Conservation (phyloP, 331 rosid genomes). For the Malus hybrid region DNA sequence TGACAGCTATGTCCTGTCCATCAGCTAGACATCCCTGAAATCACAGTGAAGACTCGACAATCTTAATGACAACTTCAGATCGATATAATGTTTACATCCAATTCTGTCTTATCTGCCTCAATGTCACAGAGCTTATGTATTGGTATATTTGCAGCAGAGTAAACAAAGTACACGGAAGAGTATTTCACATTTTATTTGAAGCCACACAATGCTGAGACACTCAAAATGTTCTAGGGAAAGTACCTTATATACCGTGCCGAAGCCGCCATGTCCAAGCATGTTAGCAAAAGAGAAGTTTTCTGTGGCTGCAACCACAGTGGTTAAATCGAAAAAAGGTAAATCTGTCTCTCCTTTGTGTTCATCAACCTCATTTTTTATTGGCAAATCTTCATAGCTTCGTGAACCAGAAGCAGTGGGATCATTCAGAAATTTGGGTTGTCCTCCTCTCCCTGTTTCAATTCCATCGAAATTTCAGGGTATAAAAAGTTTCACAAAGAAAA, state of each 20-base stretch:
- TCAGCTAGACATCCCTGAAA: slow-evolving; percentile 23
- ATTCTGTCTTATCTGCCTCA: too few relatives aligned
- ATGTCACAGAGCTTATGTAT: too few relatives aligned
- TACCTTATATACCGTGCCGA: slow-evolving; percentile 30
- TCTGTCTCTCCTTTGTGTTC: slow-evolving; percentile 7
- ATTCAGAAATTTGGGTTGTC: slow-evolving; percentile 13
- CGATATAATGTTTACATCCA: neutral
- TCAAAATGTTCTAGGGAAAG: neutral
- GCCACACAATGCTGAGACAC: neutral
- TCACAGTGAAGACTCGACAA: neutral
- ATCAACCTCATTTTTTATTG: neutral
- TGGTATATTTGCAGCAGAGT: too few relatives aligned
- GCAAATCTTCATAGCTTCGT: slow-evolving; percentile 7
- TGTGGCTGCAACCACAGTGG: slow-evolving; percentile 9
- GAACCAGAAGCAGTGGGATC: neutral
- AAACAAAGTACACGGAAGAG: too few relatives aligned
- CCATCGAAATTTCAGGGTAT: neutral
- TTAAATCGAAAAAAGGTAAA: slow-evolving; percentile 7
- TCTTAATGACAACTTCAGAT: neutral
- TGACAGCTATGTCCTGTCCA: slow-evolving; percentile 21
- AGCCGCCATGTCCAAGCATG: slow-evolving; percentile 29
- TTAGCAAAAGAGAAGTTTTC: slow-evolving; percentile 15
- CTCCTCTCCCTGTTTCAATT: slow-evolving; percentile 7
- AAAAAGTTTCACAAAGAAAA: too few relatives aligned
- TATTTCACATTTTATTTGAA: too few relatives aligned